Percentiles rank a stretch among this genome's conserved stretches.
These are phyloP conservation scores for Cladosporium cucumerinum DNA, from an alignment of 2,329 filamentous ascomycete species.

Conservation along the genomic window DNA sequence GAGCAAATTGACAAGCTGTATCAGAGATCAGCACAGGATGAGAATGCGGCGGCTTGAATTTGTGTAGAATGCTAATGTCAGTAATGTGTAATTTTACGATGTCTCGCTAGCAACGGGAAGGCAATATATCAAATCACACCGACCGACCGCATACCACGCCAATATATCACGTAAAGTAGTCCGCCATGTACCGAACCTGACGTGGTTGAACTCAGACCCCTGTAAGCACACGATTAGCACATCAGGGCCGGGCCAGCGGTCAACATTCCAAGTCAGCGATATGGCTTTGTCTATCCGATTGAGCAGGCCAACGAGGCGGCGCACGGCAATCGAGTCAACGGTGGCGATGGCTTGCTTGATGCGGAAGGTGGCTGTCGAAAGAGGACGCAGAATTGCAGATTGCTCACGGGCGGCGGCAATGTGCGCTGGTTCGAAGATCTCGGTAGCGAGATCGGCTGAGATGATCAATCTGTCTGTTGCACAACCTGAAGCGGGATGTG, in stretches of 20 bases:
- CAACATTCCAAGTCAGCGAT: slow-evolving; percentile 18
- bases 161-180: no score
- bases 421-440: not conserved
- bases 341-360: slow-evolving; percentile 15
- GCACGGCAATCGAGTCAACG: slow-evolving; percentile 17
- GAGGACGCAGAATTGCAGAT: not conserved
- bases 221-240: slow-evolving; percentile 17
- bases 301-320: slow-evolving; percentile 17
- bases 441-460: not conserved
- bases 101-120: not conserved
- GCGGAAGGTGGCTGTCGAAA: not conserved
- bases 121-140: not conserved
- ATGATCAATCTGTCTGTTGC: not conserved
- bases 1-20: not conserved
- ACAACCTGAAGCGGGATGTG: not conserved
- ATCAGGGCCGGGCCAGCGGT: slow-evolving; percentile 18
- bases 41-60: not conserved
- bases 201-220: slow-evolving; percentile 3
- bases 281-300: slow-evolving; percentile 17
- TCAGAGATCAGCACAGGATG: not conserved
- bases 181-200: slow-evolving; percentile 6
- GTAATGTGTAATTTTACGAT: not conserved
- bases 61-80: not conserved
- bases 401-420: not conserved
- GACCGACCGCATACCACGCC: not conserved